Evolutionary conservation across 2,329 filamentous ascomycete species (phyloP), one percentile per base, ranked within the genome.

Genomic region (Penicillium sp.): DNA sequence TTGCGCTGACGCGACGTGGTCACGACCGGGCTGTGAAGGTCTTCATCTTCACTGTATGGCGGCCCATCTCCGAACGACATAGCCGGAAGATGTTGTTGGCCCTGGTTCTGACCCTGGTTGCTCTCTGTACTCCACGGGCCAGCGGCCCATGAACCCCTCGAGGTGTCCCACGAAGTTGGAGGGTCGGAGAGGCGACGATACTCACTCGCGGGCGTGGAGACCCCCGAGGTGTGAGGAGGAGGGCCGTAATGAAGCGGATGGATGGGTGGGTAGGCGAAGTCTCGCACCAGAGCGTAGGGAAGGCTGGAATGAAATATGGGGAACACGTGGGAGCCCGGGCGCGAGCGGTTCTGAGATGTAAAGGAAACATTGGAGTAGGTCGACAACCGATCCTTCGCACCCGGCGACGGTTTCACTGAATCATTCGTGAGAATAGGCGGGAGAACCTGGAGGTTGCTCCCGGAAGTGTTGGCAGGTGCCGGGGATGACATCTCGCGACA

Each of bases 231-330:
- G n/a, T 85, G 84, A 46, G 88, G 87, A 13, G 90, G 87, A n/a
- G 93, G 89, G 1, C 94, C 94, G 79, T 96, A 96, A 77, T 97
- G 94, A 72, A 97, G 81, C 36, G 90, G 91, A 71, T 97, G 90
- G 49, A 82, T 81, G 21, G 83, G 70, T 26, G 90, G 85, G 70
- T 97, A 99, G 61, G 94, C 94, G 75, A 97, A 99, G 79, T 99
- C 94, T 66, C 94, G 88, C 59, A 99, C 92, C 37, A 90, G 80
- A n/a, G 91, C 86, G 71, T 97, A 97, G 6, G 89, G 75, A 15
- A 97, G 83, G 68, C 86, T 96, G 52, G 91, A 94, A 64, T 91
- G 88, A 72, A 91, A 94, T 64, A 88, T 79, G 13, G 91, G 89
- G 67, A 94, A 93, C 56, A 90, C 81, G 66, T 89, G 84, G n/a